These are phyloP conservation scores for Globisporangium polare DNA, from an alignment of 352 stramenopile species.

Conservation along the genomic window DNA sequence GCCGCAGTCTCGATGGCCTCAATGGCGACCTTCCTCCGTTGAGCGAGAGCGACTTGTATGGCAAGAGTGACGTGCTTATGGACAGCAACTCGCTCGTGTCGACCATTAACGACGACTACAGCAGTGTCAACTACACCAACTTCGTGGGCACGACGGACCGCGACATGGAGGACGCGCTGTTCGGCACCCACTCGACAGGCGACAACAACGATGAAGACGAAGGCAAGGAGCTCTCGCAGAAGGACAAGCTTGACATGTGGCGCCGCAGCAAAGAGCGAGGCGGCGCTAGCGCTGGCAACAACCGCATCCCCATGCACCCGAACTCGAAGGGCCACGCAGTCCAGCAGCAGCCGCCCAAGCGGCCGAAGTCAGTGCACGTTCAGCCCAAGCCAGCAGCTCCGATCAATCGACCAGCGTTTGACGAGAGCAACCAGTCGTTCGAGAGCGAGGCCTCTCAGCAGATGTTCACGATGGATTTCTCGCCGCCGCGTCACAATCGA, in stretches of 20 bases:
- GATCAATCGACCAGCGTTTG: background rate
- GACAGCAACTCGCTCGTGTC: conserved; percentile 4
- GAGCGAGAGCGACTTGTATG: background rate
- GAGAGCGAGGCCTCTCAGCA: conserved; percentile 7
- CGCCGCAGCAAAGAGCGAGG: conserved; percentile 11
- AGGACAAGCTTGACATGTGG: conserved; percentile 25
- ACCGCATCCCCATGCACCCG: conserved; percentile 3
- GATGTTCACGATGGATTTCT: conserved; percentile 16
- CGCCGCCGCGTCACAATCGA: conserved; percentile 19
- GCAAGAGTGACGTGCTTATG: conserved; percentile 9
- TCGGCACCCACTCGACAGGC: conserved; percentile 1
- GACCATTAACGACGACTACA: conserved; percentile 4
- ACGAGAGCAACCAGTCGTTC: conserved; percentile 17
- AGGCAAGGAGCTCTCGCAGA: conserved; percentile 12
- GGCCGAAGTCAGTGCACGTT: conserved; percentile 23
- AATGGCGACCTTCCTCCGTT: background rate
- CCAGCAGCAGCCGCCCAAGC: conserved; percentile 11
- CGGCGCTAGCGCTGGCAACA: background rate
- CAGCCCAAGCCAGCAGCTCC: conserved; percentile 16
- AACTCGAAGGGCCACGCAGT: conserved; percentile 1
- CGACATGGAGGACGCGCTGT: conserved; percentile 21
- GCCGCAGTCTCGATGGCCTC: conserved; percentile 11
- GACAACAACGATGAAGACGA: conserved; percentile 16
- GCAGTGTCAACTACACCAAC: background rate
- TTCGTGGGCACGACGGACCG: conserved; percentile 1